Conservation (phyloP, 2,329 filamentous ascomycete species). For the Aspergillus thermomutatus region DNA sequence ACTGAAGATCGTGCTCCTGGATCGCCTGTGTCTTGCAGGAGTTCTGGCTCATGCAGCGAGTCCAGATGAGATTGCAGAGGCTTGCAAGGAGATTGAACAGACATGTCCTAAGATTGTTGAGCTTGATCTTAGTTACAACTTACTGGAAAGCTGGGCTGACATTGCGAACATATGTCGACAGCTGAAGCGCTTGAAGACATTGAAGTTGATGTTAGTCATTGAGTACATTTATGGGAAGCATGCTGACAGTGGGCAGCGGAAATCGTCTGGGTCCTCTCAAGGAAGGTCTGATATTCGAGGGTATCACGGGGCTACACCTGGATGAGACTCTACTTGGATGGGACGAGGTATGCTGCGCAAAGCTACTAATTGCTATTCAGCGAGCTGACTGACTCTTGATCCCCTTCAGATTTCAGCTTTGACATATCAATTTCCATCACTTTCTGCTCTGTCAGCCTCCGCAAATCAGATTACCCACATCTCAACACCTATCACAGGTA, state of each 20-base stretch:
- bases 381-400: slow-evolving; percentile 9
- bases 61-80: slow-evolving; percentile 20
- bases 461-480: slow-evolving; percentile 35
- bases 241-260: slow-evolving; percentile 52
- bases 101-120: slow-evolving; percentile 62
- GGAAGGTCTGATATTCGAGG: slow-evolving; percentile 43
- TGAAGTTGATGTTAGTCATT: slow-evolving; percentile 55
- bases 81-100: slow-evolving; percentile 50
- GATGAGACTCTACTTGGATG: slow-evolving; percentile 66
- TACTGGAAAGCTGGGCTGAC: slow-evolving; percentile 66
- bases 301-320: slow-evolving; percentile 60
- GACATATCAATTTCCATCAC: slow-evolving; percentile 32
- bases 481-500: slow-evolving; percentile 26
- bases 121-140: slow-evolving; percentile 79
- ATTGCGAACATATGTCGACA: slow-evolving; percentile 69
- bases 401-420: slow-evolving; percentile 32
- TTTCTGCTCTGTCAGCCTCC: slow-evolving; percentile 34
- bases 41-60: slow-evolving; percentile 26
- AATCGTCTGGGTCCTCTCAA: slow-evolving; percentile 59
- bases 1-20: slow-evolving; percentile 76
- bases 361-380: neutral
- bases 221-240: neutral
- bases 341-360: slow-evolving; percentile 54
- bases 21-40: slow-evolving; percentile 63
- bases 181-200: slow-evolving; percentile 60